Conservation (phyloP, 2,329 filamentous ascomycete species). For the Clonostachys chloroleuca region DNA sequence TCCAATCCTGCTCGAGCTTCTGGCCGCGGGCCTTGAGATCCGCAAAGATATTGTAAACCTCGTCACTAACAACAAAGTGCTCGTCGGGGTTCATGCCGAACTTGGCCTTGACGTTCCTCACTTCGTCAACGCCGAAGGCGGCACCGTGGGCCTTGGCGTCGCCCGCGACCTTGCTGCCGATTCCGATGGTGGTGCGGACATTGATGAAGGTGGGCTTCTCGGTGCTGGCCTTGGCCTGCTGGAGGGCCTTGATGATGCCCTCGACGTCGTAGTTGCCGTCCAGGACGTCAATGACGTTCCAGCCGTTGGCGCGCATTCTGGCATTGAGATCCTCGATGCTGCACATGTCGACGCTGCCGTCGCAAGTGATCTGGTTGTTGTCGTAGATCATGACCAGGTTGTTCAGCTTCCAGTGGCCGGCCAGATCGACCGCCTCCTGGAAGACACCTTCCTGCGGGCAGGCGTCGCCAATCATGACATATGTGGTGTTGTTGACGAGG, state of each 20-base stretch:
- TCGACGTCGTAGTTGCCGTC: constrained; percentile 48
- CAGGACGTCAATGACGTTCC: constrained; percentile 48
- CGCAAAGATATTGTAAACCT: constrained; percentile 45
- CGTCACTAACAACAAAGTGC: constrained; percentile 29
- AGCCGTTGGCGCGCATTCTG: constrained; percentile 53
- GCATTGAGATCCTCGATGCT: constrained; percentile 53
- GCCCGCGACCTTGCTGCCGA: constrained; percentile 42
- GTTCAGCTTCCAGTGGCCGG: constrained; percentile 49
- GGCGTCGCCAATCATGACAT: constrained; percentile 53
- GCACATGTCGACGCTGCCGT: constrained; percentile 46
- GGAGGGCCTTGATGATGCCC: constrained; percentile 34
- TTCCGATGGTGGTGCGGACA: constrained; percentile 49
- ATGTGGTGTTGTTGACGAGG: constrained; percentile 46
- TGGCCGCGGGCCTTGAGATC: constrained; percentile 36
- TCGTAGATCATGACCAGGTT: constrained; percentile 56
- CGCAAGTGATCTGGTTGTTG: constrained; percentile 57
- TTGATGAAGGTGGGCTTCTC: constrained; percentile 56
- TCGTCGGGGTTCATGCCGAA: constrained; percentile 27
- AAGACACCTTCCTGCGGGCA: constrained; percentile 55
- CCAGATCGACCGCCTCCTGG: constrained; percentile 50
- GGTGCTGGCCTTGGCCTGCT: constrained; percentile 31
- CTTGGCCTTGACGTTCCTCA: constrained; percentile 29
- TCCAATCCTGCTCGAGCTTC: constrained; percentile 40
- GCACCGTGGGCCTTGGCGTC: constrained; percentile 53
- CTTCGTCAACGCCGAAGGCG: constrained; percentile 48